Conservation (phyloP, 768 basidiomycete species). For the Russula emetica region DNA sequence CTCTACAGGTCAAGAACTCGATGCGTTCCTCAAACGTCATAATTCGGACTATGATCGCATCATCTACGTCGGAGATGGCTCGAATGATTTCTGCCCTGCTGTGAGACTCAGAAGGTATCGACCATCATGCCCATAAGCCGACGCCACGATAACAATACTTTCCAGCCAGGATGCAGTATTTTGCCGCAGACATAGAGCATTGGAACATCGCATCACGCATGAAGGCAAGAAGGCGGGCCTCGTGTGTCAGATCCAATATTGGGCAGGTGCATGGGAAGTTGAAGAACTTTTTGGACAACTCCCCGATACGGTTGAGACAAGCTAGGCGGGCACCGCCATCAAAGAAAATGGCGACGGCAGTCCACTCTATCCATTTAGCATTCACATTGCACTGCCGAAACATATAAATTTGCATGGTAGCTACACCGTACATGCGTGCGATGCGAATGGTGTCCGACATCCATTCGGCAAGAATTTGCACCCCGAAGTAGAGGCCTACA, state of each 20-base stretch:
- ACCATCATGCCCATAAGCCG: not conserved
- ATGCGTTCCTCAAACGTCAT: conserved; percentile 65
- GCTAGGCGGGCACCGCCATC: not conserved
- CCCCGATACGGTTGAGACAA: conserved; percentile 7
- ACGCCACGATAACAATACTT: conserved; percentile 8
- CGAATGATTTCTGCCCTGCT: conserved; percentile 93
- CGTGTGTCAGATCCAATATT: conserved; percentile 69
- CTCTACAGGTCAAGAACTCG: conserved; percentile 80
- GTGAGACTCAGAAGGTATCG: conserved; percentile 69
- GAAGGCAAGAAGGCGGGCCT: conserved; percentile 66
- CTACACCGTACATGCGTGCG: conserved; percentile 27
- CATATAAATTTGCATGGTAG: conserved; percentile 27
- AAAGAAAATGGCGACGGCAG: not conserved
- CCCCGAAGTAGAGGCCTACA: conserved; percentile 7
- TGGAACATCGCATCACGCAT: conserved; percentile 70
- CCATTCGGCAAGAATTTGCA: conserved; percentile 14
- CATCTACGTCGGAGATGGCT: conserved; percentile 90
- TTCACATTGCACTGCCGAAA: conserved; percentile 24
- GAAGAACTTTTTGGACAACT: conserved; percentile 64
- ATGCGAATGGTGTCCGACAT: conserved; percentile 22
- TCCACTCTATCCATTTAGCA: conserved; percentile 5
- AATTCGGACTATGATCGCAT: conserved; percentile 66
- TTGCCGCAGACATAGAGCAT: conserved; percentile 72
- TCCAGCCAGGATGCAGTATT: conserved; percentile 76
- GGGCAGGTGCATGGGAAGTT: conserved; percentile 95